Evolutionary conservation across 192 early-diverging fungal species (phyloP).

Genomic region (Umbelopsis sp.): DNA sequence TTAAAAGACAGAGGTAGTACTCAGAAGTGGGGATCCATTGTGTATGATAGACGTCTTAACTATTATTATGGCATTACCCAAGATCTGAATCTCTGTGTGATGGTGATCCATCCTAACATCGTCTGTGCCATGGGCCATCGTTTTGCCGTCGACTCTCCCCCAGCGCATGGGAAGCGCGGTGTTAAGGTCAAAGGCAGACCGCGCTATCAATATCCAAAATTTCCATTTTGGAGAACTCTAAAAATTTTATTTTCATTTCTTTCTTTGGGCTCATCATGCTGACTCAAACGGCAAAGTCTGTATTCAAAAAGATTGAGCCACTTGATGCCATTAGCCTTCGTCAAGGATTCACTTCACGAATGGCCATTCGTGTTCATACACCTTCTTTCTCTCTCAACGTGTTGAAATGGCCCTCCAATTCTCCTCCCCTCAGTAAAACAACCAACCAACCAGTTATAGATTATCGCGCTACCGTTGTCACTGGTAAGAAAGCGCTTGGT

Average conservation of each 20-base stretch:
- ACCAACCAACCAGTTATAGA: neutral
- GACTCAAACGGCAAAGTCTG: slow-evolving; percentile 6
- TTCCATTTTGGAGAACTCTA: neutral
- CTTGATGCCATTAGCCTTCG: neutral
- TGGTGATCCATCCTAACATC: neutral
- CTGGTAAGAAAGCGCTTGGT: slow-evolving; percentile 8
- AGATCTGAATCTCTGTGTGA: slow-evolving; percentile 9
- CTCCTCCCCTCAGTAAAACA: neutral
- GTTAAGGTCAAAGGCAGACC: neutral
- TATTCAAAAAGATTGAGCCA: slow-evolving; percentile 7
- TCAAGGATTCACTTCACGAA: neutral
- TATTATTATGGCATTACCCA: too few species aligned
- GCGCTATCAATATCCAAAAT: slow-evolving; percentile 17
- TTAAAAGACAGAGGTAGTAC: neutral
- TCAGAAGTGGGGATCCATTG: too few species aligned
- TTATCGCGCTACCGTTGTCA: neutral
- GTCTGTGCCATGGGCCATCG: neutral
- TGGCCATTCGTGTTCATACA: neutral
- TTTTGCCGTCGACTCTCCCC: neutral
- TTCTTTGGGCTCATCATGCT: slow-evolving; percentile 12
- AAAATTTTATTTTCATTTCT: neutral
- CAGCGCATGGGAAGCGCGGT: slow-evolving; percentile 1
- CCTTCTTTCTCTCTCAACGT: neutral
- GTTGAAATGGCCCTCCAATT: neutral
- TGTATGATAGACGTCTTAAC: too few species aligned